Base-by-base conservation (phyloP, 176 grass and related monocot genomes). In the Bothriochloa decipiens region DNA sequence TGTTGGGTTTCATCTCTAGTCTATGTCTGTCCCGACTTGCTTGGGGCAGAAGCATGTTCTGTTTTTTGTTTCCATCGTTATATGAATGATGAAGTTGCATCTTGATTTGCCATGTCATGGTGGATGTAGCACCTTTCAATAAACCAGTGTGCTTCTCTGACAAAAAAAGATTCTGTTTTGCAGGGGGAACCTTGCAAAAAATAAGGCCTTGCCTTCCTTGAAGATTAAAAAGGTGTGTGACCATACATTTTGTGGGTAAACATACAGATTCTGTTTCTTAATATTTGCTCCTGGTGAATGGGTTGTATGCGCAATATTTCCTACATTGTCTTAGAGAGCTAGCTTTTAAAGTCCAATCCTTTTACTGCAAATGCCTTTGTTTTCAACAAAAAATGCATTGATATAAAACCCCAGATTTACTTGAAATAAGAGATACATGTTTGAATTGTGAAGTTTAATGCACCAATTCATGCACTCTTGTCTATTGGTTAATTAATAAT, bases 151-250 rank as follows among this genome's bases (percentile, higher is more conserved):
- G 26, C 67, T 86, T 66, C 11, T 78, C 37, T 86, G 11, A 82
- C 62, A n/a, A n/a, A 32, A 74, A 86, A 85, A 41, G 12, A 58
- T 50, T 82, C 11, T 86, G 35, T 73, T 69, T 29, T 92, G 80
- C 81, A 92, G 91, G 84, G 27, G 53, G 28, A 42, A 66, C 12
- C 9, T 1, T 60, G 67, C 58, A 26, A 77, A 87, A 23, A 52
- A 73, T n/a, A 50, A 62, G 2, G 13, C 3, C 18, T 77, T 28
- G 1, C 33, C 63, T 36, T 23, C 61, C 20, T 46, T 77, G 28
- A 70, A 65, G 26, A 37, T 80, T 65, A 65, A 78, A 43, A 87
- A 77, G 91, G 91, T 92, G 72, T 66, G 13, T 72, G 16, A 9
- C 58, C 10, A 25, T 61, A 25, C 58, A 25, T 60, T 60, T 60